A percentile compares a stretch with the other conserved stretches of the same genome.
phyloP scores from a whole-genome alignment of 129 eudicot species.

The Centella asiatica region DNA sequence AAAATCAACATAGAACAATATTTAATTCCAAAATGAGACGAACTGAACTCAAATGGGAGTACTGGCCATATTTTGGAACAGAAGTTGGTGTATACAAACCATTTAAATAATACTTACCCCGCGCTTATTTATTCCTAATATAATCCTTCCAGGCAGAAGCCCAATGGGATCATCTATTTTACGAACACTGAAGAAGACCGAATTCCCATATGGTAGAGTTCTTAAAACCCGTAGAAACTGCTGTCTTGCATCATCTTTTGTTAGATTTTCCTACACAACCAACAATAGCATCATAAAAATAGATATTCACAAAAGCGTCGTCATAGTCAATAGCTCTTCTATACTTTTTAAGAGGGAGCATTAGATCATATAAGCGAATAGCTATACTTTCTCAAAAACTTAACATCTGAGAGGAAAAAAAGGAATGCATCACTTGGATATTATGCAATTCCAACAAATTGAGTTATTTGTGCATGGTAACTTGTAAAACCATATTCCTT shows the following conservation, averaged over 20 bases:
- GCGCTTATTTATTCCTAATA: slow-evolving; percentile 91
- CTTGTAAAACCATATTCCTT: no score
- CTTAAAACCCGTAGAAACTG: slow-evolving; percentile 77
- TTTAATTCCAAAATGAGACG: no score
- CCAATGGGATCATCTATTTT: slow-evolving; percentile 99
- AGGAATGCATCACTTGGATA: no score
- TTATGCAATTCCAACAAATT: no score
- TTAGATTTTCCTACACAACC: slow-evolving; percentile 60
- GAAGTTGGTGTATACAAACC: neutral
- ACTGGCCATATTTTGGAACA: no score
- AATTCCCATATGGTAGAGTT: slow-evolving; percentile 89
- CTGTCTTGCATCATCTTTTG: slow-evolving; percentile 95
- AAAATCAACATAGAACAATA: no score
- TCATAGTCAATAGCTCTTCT: neutral
- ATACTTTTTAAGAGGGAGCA: neutral
- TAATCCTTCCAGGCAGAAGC: slow-evolving; percentile 82
- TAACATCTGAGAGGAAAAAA: no score
- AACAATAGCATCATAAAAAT: slow-evolving; percentile 14
- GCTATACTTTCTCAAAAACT: neutral
- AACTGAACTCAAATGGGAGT: no score
- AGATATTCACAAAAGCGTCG: neutral
- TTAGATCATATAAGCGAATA: neutral
- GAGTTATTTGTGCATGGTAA: no score
- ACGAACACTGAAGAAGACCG: slow-evolving; percentile 91
- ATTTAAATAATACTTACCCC: slow-evolving; percentile 53